Conservation (phyloP, 2,329 filamentous ascomycete genomes). For the Ophiostoma sp. region DNA sequence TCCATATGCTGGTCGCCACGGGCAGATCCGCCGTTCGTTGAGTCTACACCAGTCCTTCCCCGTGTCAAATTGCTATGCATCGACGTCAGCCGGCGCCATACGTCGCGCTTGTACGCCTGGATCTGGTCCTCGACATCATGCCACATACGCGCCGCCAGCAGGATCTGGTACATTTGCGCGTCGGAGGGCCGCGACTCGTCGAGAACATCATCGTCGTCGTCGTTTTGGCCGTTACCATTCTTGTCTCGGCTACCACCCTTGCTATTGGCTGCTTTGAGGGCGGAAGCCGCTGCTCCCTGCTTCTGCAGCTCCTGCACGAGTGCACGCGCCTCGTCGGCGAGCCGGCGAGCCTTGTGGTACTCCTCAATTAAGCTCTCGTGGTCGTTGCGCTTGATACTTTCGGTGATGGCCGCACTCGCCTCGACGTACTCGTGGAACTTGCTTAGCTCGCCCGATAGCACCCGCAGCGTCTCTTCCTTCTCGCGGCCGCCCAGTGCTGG, state of each 20-base stretch:
- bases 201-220: not conserved
- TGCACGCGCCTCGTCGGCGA: conserved; percentile 73
- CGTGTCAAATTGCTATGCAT: conserved; percentile 55
- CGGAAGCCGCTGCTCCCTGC: not conserved
- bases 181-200: conserved; percentile 62
- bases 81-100: conserved; percentile 78
- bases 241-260: not conserved
- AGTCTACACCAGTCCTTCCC: not conserved
- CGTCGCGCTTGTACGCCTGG: conserved; percentile 79
- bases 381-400: conserved; percentile 87
- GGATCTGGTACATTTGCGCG: conserved; percentile 77
- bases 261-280: not conserved
- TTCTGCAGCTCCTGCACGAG: conserved; percentile 56
- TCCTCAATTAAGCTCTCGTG: conserved; percentile 86
- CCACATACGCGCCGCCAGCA: conserved; percentile 94
- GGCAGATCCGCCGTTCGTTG: conserved; percentile 32
- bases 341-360: conserved; percentile 78
- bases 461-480: conserved; percentile 83
- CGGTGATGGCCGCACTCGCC: conserved; percentile 72
- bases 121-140: conserved; percentile 87
- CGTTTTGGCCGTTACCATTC: not conserved
- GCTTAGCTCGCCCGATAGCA: conserved; percentile 72
- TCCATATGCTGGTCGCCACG: conserved; percentile 83
- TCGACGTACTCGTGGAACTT: conserved; percentile 81
- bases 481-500: conserved; percentile 88